phyloP scores from a whole-genome alignment of 352 stramenopile genomes.

The Globisporangium paroecandrum region DNA sequence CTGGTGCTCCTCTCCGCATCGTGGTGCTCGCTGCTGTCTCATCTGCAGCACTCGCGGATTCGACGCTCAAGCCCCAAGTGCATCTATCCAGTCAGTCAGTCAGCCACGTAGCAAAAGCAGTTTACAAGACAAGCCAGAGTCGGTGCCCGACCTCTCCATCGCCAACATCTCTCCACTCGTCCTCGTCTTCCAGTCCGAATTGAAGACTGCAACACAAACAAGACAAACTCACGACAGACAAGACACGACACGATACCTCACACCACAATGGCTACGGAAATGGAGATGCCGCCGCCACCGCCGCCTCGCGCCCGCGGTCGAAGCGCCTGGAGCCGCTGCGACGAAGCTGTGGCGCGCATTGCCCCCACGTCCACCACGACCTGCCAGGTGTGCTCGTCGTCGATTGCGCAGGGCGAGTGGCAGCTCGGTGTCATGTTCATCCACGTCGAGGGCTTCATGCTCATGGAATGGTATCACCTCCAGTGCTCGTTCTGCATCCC shows the following conservation, averaged over 20 bases:
- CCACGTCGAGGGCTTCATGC: slow-evolving; percentile 83
- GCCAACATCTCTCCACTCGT: not conserved
- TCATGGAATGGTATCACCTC: slow-evolving; percentile 85
- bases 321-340: slow-evolving; percentile 72
- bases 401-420: slow-evolving; percentile 62
- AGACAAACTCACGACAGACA: not conserved
- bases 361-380: slow-evolving; percentile 73
- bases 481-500: slow-evolving; percentile 55
- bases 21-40: slow-evolving; percentile 11
- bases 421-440: slow-evolving; percentile 84
- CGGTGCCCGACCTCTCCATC: not conserved
- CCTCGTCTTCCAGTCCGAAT: slow-evolving; percentile 2
- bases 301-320: slow-evolving; percentile 41
- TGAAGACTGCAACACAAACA: not conserved
- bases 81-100: not conserved
- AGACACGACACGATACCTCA: not conserved
- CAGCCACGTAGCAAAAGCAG: not conserved
- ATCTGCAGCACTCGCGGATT: slow-evolving; percentile 17
- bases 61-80: slow-evolving; percentile 7
- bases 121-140: not conserved
- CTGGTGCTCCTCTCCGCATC: not conserved
- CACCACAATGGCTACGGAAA: slow-evolving; percentile 35
- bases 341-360: slow-evolving; percentile 73
- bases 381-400: slow-evolving; percentile 65
- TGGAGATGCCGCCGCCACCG: slow-evolving; percentile 40